phyloP scores from a whole-genome alignment of 2,329 filamentous ascomycete species.

The Meredithiella fracta region DNA sequence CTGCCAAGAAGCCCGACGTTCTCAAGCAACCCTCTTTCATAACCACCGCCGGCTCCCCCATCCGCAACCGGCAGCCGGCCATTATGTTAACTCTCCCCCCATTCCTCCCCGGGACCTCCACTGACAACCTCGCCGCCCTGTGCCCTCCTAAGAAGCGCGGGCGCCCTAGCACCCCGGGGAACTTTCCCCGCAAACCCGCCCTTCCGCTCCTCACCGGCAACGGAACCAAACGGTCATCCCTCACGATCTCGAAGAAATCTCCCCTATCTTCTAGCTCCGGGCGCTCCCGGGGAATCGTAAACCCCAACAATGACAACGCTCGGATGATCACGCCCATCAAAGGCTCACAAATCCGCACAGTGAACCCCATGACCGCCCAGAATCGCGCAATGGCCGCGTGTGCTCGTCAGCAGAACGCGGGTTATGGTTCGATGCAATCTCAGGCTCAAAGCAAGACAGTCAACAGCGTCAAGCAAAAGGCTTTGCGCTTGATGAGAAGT shows the following conservation, averaged over 20 bases:
- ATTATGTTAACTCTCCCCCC: neutral
- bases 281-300: neutral
- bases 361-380: neutral
- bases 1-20: neutral
- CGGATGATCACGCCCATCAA: conserved; percentile 11
- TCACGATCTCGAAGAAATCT: conserved; percentile 1
- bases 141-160: no score
- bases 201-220: neutral
- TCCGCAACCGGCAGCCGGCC: conserved; percentile 2
- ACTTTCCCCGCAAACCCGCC: neutral
- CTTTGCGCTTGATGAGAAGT: conserved; percentile 9
- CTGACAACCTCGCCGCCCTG: neutral
- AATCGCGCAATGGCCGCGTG: conserved; percentile 3
- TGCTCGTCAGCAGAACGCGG: neutral
- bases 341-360: conserved; percentile 4
- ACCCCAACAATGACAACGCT: conserved; percentile 6
- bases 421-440: neutral
- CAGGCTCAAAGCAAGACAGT: neutral
- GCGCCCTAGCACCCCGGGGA: neutral
- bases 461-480: conserved; percentile 3
- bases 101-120: neutral
- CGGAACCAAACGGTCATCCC: neutral
- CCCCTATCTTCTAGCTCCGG: neutral
- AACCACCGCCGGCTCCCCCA: conserved; percentile 1
- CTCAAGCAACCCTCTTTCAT: neutral